Conservation (phyloP, 352 stramenopile species). For the Globisporangium camurandrum region DNA sequence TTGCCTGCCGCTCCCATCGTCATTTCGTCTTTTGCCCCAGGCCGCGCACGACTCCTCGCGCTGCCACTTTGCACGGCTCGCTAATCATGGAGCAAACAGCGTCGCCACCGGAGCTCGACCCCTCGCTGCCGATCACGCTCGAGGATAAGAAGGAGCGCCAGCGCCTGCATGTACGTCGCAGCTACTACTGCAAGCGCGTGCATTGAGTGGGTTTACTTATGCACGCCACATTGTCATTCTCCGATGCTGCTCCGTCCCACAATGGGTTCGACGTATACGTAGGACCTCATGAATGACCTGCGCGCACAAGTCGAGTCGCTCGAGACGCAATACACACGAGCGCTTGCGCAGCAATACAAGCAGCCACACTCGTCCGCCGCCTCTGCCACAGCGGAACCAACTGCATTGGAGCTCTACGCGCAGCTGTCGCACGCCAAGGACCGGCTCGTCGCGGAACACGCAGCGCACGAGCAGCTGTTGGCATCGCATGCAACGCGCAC, state of each 20-base stretch:
- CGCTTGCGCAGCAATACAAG: slow-evolving; percentile 17
- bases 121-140: slow-evolving; percentile 13
- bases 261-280: background rate
- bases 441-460: slow-evolving; percentile 38
- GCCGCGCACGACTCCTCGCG: background rate
- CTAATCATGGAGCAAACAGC: background rate
- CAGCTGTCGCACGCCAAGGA: slow-evolving; percentile 43
- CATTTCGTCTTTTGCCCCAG: too few relatives aligned
- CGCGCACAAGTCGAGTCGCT: slow-evolving; percentile 23
- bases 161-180: slow-evolving; percentile 44
- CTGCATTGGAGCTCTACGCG: slow-evolving; percentile 28
- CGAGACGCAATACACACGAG: slow-evolving; percentile 24
- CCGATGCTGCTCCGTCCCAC: background rate
- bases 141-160: slow-evolving; percentile 49
- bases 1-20: background rate
- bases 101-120: slow-evolving; percentile 4
- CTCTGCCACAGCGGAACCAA: slow-evolving; percentile 10
- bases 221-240: background rate
- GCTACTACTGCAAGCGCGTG: slow-evolving; percentile 37
- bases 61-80: background rate
- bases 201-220: background rate
- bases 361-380: slow-evolving; percentile 18
- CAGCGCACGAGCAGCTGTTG: slow-evolving; percentile 32
- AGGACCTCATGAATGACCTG: slow-evolving; percentile 31
- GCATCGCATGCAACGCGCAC: too few relatives aligned